A percentile compares a stretch with the other conserved stretches of the same genome.
Conservation (phyloP, 2,329 filamentous ascomycete species). For the Dothiorella sarmentorum region DNA sequence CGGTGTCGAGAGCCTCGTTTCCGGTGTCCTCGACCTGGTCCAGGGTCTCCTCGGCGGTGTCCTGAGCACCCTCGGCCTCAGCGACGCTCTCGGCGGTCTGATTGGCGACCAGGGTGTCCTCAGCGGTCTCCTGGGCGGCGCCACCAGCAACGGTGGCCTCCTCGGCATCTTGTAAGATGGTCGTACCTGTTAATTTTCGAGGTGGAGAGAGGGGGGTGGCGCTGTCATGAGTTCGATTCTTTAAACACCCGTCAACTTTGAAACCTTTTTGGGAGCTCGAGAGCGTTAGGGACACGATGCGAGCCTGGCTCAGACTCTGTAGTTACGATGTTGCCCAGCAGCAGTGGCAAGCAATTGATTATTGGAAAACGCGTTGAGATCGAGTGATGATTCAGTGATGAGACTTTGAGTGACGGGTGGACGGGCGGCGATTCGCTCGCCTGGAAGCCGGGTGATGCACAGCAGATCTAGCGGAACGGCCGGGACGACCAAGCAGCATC, state of each 20-base stretch:
- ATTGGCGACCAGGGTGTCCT: not conserved
- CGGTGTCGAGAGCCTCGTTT: conserved; percentile 2
- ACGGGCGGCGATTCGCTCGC: not conserved
- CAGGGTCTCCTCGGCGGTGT: conserved; percentile 10
- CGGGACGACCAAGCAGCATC: not conserved
- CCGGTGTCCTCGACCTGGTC: conserved; percentile 3
- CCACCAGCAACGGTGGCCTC: not conserved
- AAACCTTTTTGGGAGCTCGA: not conserved
- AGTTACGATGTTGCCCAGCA: not conserved
- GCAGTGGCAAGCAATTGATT: conserved; percentile 9
- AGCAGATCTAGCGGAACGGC: conserved; percentile 9
- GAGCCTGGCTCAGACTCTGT: conserved; percentile 1
- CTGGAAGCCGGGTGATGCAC: not conserved
- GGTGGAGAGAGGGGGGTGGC: not conserved
- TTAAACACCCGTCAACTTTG: not conserved
- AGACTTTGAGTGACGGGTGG: not conserved
- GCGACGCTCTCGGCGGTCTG: not conserved
- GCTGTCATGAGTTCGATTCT: not conserved
- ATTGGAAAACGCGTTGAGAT: not conserved
- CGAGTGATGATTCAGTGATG: not conserved
- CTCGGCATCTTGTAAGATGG: conserved; percentile 1
- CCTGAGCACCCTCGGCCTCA: conserved; percentile 1
- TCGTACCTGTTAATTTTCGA: not conserved
- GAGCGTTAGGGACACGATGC: conserved; percentile 7
- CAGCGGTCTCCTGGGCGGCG: not conserved